phyloP scores from a whole-genome alignment of 306 rosid genomes.

The Argentina anserina region DNA sequence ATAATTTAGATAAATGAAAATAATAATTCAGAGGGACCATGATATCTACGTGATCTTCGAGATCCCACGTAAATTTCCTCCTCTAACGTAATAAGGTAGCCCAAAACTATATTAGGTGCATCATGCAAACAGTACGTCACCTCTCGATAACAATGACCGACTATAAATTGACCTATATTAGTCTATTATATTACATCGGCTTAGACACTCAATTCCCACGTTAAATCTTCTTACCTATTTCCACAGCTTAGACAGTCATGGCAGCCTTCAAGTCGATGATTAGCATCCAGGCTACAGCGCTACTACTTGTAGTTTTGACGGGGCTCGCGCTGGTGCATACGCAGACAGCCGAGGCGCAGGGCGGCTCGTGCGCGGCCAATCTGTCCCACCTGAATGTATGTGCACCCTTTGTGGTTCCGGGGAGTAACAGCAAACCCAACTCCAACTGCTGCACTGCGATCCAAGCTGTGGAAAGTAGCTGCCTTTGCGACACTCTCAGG shows the following conservation, averaged over 20 bases:
- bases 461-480: constrained; percentile 34
- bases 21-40: background rate
- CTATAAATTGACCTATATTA: constrained; percentile 14
- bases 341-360: constrained; percentile 34
- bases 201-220: background rate
- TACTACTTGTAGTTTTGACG: constrained; percentile 25
- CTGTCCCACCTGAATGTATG: constrained; percentile 51
- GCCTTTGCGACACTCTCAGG: constrained; percentile 62
- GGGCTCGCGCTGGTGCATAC: constrained; percentile 16
- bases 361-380: constrained; percentile 32
- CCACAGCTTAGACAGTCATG: constrained; percentile 13
- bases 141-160: background rate
- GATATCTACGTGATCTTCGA: background rate
- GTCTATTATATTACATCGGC: no score
- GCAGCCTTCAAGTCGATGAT: constrained; percentile 25
- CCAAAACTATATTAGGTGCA: constrained; percentile 1
- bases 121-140: constrained; percentile 15
- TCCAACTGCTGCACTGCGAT: constrained; percentile 54
- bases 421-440: constrained; percentile 40
- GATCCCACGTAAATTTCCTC: background rate
- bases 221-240: background rate
- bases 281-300: constrained; percentile 17
- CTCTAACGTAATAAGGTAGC: background rate
- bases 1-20: background rate
- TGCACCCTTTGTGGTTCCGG: constrained; percentile 61